Evolutionary conservation across 805 yeast species (phyloP).

Genomic region (Suhomyces tanzawaensis): DNA sequence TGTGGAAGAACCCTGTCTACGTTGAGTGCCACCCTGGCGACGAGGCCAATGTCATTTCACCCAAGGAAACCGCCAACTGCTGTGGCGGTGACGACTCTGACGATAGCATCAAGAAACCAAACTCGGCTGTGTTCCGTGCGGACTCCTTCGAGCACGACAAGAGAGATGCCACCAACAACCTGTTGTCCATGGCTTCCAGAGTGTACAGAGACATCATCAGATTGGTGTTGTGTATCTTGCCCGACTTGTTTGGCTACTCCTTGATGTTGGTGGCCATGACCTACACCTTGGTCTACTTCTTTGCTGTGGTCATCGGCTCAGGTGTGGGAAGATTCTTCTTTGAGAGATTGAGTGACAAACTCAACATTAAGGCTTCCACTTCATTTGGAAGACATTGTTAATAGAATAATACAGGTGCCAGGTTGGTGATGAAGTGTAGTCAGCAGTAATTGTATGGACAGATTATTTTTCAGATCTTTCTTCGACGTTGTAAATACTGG

Average conservation of each 20-base stretch:
- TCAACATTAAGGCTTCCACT: constrained; percentile 29
- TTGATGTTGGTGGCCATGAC: constrained; percentile 81
- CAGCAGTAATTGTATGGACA: too few species aligned
- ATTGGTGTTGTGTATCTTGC: constrained; percentile 52
- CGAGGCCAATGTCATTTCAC: neutral
- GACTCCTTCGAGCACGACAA: constrained; percentile 5
- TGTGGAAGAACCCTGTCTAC: constrained; percentile 49
- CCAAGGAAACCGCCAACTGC: constrained; percentile 1
- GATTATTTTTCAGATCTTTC: too few species aligned
- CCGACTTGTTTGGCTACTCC: constrained; percentile 67
- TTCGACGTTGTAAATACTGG: too few species aligned
- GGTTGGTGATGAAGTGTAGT: too few species aligned
- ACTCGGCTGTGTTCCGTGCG: constrained; percentile 1
- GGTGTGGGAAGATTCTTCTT: constrained; percentile 69
- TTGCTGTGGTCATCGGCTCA: constrained; percentile 69
- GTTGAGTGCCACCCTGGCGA: constrained; percentile 12
- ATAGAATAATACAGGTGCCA: neutral
- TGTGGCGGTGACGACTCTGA: constrained; percentile 25
- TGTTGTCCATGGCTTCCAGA: constrained; percentile 15
- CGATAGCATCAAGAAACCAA: constrained; percentile 1
- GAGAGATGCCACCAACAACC: constrained; percentile 7
- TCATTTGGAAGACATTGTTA: constrained; percentile 5
- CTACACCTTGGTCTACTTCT: constrained; percentile 62
- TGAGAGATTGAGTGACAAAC: constrained; percentile 50
- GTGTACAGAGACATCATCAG: constrained; percentile 55